phyloP scores from a whole-genome alignment of 108 stramenopile species.

The Mediolabrus comicus region DNA sequence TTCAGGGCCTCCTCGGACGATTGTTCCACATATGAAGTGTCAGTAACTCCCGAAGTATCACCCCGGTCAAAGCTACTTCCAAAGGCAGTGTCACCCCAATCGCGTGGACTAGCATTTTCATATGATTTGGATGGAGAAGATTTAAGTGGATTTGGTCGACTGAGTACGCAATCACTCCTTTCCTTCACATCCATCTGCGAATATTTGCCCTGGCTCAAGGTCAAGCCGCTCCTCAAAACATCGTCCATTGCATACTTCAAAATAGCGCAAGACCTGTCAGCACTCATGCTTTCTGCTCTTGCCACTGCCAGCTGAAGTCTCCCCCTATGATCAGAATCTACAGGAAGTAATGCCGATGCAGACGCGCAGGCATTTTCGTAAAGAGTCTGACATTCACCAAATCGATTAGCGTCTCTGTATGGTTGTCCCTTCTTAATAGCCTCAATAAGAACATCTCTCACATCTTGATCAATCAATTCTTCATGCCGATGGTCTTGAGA shows the following conservation, averaged over 20 bases:
- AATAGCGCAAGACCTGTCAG: constrained; percentile 82
- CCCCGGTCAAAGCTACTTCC: constrained; percentile 8
- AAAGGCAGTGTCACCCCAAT: constrained; percentile 22
- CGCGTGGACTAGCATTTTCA: background rate
- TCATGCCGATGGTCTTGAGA: constrained; percentile 54
- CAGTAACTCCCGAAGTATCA: background rate
- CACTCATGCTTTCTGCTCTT: constrained; percentile 73
- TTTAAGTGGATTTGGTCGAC: constrained; percentile 43
- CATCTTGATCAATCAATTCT: constrained; percentile 87
- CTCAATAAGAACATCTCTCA: constrained; percentile 71
- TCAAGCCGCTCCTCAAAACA: constrained; percentile 69
- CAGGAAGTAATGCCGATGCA: constrained; percentile 76
- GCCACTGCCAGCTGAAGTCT: constrained; percentile 73
- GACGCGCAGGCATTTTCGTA: constrained; percentile 73
- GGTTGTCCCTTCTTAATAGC: constrained; percentile 62
- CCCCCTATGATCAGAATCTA: constrained; percentile 90
- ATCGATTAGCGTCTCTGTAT: constrained; percentile 43
- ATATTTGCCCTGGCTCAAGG: constrained; percentile 40
- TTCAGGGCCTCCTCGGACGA: constrained; percentile 73
- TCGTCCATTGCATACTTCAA: constrained; percentile 88
- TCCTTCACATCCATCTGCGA: constrained; percentile 50
- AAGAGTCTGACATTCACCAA: constrained; percentile 61
- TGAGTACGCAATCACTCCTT: constrained; percentile 76
- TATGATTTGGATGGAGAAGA: background rate
- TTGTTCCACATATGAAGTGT: constrained; percentile 52